A percentile compares a stretch with the other conserved stretches of the same genome.
These are phyloP conservation scores for Keqinozyma sinolaborantium DNA, from an alignment of 1,139 yeast species.

Conservation along the genomic window DNA sequence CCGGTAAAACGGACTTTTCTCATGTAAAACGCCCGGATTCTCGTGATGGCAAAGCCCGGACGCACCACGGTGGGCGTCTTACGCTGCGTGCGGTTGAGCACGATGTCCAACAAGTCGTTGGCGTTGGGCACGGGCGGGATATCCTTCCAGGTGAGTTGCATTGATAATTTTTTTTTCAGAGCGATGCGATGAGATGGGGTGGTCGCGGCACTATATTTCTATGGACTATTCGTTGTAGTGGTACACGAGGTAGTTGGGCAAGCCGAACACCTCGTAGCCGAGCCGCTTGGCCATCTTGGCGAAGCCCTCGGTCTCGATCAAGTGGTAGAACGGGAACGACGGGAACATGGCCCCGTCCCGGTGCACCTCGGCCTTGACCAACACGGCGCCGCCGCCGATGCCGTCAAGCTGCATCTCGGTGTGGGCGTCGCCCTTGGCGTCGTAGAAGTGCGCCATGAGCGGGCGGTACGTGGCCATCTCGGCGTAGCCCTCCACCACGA, in stretches of 20 bases:
- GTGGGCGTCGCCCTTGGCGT: constrained; percentile 54
- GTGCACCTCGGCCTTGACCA: constrained; percentile 96
- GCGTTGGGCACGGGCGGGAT: constrained; percentile 92
- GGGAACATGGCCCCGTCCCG: constrained; percentile 99
- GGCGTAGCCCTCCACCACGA: constrained; percentile 86
- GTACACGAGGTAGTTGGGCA: constrained; percentile 90
- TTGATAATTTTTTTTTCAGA: constrained; percentile 16
- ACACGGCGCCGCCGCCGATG: constrained; percentile 94
- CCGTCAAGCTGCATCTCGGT: constrained; percentile 86
- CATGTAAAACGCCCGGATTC: constrained; percentile 98
- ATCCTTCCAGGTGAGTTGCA: constrained; percentile 99
- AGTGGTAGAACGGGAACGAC: constrained; percentile 92
- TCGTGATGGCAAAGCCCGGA: constrained; percentile 92
- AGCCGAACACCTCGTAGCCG: constrained; percentile 86
- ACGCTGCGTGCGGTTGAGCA: constrained; percentile 94
- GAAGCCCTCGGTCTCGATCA: constrained; percentile 97
- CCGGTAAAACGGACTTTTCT: constrained; percentile 94
- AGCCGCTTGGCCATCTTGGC: constrained; percentile 96
- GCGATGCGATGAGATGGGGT: not conserved
- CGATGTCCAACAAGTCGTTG: constrained; percentile 92
- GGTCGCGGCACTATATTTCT: not conserved
- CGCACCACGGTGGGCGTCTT: constrained; percentile 98
- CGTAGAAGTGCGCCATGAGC: constrained; percentile 89
- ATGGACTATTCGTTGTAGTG: constrained; percentile 62
- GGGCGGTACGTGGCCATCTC: constrained; percentile 94